These are phyloP conservation scores for Graphilbum sp. DNA, from an alignment of 2,329 filamentous ascomycete genomes.

Conservation along the genomic window DNA sequence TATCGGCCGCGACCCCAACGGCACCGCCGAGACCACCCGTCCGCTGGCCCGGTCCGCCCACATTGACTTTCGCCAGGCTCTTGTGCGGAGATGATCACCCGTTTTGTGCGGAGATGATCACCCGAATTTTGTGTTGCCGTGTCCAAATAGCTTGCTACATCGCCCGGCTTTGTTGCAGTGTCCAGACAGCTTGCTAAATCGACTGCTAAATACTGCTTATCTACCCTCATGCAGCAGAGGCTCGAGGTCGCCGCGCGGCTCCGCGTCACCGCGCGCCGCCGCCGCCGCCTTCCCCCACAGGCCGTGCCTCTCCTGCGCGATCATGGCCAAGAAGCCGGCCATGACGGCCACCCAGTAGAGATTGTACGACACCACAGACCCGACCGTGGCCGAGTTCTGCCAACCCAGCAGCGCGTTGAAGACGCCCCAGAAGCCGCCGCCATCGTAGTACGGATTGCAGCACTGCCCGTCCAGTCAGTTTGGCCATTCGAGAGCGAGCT, in stretches of 20 bases:
- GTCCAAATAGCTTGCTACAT: no score
- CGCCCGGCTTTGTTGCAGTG: no score
- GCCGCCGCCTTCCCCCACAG: constrained; percentile 5
- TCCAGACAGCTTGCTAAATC: no score
- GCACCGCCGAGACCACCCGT: constrained; percentile 2
- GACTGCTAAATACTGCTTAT: no score
- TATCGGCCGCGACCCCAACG: constrained; percentile 15
- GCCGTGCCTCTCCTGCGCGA: constrained; percentile 2
- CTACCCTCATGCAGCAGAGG: no score
- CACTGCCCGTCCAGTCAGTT: no score
- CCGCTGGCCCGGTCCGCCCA: background rate
- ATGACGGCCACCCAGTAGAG: constrained; percentile 53
- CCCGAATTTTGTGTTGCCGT: no score
- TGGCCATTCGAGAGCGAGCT: no score
- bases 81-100: constrained; percentile 4
- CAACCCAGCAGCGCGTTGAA: constrained; percentile 79
- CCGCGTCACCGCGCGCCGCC: no score
- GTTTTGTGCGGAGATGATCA: no score
- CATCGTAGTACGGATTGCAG: constrained; percentile 57
- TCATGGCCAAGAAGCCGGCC: constrained; percentile 6
- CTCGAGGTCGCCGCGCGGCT: no score
- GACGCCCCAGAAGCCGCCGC: constrained; percentile 64
- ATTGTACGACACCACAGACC: constrained; percentile 77
- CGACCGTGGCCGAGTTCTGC: constrained; percentile 77
- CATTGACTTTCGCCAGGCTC: constrained; percentile 5